Evolutionary conservation across 495 filamentous ascomycete species (phyloP), one percentile per base, ranked within the genome.

Genomic region (Platismatia glauca): DNA sequence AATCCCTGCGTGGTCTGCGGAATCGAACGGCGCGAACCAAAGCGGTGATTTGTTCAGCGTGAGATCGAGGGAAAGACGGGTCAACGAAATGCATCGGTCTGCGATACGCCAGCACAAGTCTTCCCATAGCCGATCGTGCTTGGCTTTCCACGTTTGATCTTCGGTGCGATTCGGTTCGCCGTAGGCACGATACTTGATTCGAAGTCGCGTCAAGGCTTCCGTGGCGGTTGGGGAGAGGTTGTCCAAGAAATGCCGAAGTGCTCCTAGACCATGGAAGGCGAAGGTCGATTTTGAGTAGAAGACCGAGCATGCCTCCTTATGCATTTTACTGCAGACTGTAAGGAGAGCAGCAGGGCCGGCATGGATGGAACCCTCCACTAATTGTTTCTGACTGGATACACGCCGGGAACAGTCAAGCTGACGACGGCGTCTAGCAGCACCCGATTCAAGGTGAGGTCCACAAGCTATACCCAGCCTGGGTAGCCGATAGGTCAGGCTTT

Each of bases 231-330:
- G 33, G 7, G 53, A 53, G 8, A 70, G 52, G 16, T 43, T 60
- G 13, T 64, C 24, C n/a, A 70, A 48, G 52, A 70, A 70, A 18
- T 60, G 48, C 7, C 57, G 58, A 13, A 70, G 61, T 9, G 55
- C 43, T 12, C 55, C 50, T 11, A 66, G 46, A 11, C 56, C 37
- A 15, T 39, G 27, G 56, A 70, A 70, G 22, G 41, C 27, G 57
- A 70, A 70, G 22, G 58, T 65, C 22, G 55, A 66, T 15, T 55
- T 63, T 13, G 57, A 55, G 57, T 70, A 70, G 48, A 70, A 68
- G 6, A 61, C 55, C 12, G 60, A 58, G 20, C 63, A 56, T n/a
- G 66, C 61, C 38, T 68, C 68, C 5, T 53, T 31, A 15, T 67
- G 56, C 38, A 70, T 56, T 48, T 43, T 24, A 24, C 50, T 59